A percentile compares a stretch with the other conserved stretches of the same genome.
These are phyloP conservation scores for Microbotryum lychnidis-dioicae DNA, from an alignment of 1,284 basidiomycete genomes.

Conservation along the genomic window DNA sequence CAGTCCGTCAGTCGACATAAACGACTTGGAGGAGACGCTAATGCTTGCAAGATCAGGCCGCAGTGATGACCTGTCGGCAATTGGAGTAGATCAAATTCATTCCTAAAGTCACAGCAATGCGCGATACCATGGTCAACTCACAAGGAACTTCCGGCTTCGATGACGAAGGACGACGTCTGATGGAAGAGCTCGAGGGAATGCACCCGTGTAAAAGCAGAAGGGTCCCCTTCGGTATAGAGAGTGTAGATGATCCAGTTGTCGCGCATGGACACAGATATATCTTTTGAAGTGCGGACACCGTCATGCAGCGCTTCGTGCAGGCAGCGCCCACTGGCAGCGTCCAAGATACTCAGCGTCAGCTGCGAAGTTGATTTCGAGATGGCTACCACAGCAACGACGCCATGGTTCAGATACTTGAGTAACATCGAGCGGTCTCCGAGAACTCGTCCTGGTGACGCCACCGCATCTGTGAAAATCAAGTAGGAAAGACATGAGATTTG, in stretches of 20 bases:
- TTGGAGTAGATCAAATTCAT: too few relatives aligned
- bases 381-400: slow-evolving; percentile 59
- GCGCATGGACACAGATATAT: neutral
- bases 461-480: slow-evolving; percentile 24
- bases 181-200: slow-evolving; percentile 67
- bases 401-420: slow-evolving; percentile 90
- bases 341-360: slow-evolving; percentile 64
- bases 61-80: too few relatives aligned
- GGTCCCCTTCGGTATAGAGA: slow-evolving; percentile 42
- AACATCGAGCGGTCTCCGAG: slow-evolving; percentile 77
- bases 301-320: too few relatives aligned
- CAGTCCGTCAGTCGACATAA: slow-evolving; percentile 59
- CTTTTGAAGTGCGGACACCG: too few relatives aligned
- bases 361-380: slow-evolving; percentile 39
- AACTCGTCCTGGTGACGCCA: slow-evolving; percentile 74
- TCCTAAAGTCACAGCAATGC: too few relatives aligned
- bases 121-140: too few relatives aligned
- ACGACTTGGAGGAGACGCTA: slow-evolving; percentile 60
- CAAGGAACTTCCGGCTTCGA: too few relatives aligned
- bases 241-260: slow-evolving; percentile 94
- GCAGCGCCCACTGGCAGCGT: slow-evolving; percentile 59
- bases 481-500: neutral
- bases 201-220: slow-evolving; percentile 26
- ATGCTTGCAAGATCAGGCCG: slow-evolving; percentile 43
- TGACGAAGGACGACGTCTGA: too few relatives aligned